Percentiles rank a stretch among this genome's conserved stretches.
phyloP scores from a whole-genome alignment of 306 rosid species.

The Canavalia gladiata region DNA sequence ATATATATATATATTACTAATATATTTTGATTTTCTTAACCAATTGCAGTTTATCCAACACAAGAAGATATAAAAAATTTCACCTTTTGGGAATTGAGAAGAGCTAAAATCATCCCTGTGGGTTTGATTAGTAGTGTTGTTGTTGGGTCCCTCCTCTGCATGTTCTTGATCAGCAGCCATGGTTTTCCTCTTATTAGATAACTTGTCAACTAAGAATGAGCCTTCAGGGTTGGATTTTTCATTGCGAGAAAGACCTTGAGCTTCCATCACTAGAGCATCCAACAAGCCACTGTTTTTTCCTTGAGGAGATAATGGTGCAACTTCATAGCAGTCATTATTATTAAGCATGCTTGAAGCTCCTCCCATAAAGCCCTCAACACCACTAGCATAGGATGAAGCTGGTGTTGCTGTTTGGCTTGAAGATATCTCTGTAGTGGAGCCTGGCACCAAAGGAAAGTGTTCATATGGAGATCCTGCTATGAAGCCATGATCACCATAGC shows the following conservation, averaged over 20 bases:
- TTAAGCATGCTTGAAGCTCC: conserved; percentile 43
- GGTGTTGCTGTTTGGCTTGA: conserved; percentile 68
- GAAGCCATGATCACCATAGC: conserved; percentile 39
- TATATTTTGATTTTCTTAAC: too few species aligned
- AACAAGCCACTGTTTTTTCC: conserved; percentile 69
- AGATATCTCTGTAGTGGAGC: conserved; percentile 58
- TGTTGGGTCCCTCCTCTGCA: conserved; percentile 42
- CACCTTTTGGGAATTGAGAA: conserved; percentile 61
- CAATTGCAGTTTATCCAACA: background rate
- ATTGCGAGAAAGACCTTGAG: conserved; percentile 49
- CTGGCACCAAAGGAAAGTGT: conserved; percentile 36
- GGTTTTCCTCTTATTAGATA: conserved; percentile 54
- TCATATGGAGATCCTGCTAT: conserved; percentile 49
- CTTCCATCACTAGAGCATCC: conserved; percentile 66
- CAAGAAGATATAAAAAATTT: conserved; percentile 12
- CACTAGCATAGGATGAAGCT: conserved; percentile 60
- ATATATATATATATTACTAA: too few species aligned
- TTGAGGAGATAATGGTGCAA: conserved; percentile 33
- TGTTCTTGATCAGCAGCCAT: conserved; percentile 37
- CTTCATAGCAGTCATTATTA: conserved; percentile 39
- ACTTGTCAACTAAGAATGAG: conserved; percentile 24
- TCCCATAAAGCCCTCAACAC: conserved; percentile 54
- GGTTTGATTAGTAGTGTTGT: conserved; percentile 42
- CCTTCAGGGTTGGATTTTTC: conserved; percentile 49
- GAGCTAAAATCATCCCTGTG: conserved; percentile 58